Evolutionary conservation across 306 rosid genomes (phyloP).

Genomic region (Phaseolus lunatus): DNA sequence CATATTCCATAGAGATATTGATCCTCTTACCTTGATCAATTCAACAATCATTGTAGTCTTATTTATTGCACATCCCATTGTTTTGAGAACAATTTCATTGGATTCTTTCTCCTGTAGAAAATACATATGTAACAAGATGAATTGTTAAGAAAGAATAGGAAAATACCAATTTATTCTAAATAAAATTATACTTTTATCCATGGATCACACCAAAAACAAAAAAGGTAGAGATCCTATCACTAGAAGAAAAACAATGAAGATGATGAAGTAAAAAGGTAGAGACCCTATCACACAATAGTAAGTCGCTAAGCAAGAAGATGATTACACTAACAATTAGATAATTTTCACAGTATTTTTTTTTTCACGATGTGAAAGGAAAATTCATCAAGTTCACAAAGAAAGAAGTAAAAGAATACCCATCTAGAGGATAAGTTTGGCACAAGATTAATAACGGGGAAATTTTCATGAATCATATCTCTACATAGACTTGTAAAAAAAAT

Average conservation of each 20-base stretch:
- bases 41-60: constrained; percentile 92
- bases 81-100: constrained; percentile 75
- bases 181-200: constrained; percentile 3
- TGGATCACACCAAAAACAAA: neutral
- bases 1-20: constrained; percentile 20
- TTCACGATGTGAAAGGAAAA: neutral
- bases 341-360: neutral
- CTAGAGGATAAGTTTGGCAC: neutral
- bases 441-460: neutral
- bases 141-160: neutral
- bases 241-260: neutral
- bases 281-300: neutral
- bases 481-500: neutral
- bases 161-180: neutral
- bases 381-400: neutral
- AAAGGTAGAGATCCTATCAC: neutral
- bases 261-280: neutral
- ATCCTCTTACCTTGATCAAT: constrained; percentile 71
- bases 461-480: neutral
- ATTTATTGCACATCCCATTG: constrained; percentile 94
- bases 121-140: constrained; percentile 20
- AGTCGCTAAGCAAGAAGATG: neutral
- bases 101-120: constrained; percentile 76
- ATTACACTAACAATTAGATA: neutral
- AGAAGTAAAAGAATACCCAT: neutral